Evolutionary conservation across 306 rosid species (phyloP), one percentile per base, ranked within the genome.

Genomic region (Acmispon strigosus): DNA sequence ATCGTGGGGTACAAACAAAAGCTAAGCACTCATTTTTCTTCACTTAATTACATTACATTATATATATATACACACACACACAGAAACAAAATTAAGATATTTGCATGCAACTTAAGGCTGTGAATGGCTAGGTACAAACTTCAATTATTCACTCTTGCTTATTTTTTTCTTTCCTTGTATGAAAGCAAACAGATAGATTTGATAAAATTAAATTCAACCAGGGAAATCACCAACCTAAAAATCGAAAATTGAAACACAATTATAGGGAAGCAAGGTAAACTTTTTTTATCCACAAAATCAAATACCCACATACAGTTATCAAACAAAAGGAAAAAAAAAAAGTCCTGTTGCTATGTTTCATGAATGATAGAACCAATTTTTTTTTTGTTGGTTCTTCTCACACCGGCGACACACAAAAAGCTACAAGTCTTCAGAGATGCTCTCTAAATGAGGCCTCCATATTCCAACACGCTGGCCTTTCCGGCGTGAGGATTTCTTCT

Each of bases 401-500:
- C 74, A 71, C 77, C 73, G 18, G 24, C 55, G 8, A 53, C 11
- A 8, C 34, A 39, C 3, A 66, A 10, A 4, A 24, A 48, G 17
- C 34, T 39, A 39, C 11, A 39, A 39, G 32, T 86, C 97, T 76
- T 94, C 97, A 0, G 83, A 78, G 11, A 94, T 90, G 76, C 96
- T 94, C 62, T 80, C 83, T 4, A 94, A 85, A 70, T 86, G 88
- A 77, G 97, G 98, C 47, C 57, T 69, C 93, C 93, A 94, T 19
- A 84, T 72, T 16, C 86, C 85, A 10, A 41, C 68, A 3, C 82
- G 83, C 5, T 32, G 37, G 24, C 88, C 82, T 54, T 81, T 86
- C 53, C 83, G 83, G 10, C 96, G 87, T 1, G 88, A 84, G 0
- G 83, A 74, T 75, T 89, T 94, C 81, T 85, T 88, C 29, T 74